Conservation (phyloP, 768 basidiomycete genomes). For the Hygrophorus russula region DNA sequence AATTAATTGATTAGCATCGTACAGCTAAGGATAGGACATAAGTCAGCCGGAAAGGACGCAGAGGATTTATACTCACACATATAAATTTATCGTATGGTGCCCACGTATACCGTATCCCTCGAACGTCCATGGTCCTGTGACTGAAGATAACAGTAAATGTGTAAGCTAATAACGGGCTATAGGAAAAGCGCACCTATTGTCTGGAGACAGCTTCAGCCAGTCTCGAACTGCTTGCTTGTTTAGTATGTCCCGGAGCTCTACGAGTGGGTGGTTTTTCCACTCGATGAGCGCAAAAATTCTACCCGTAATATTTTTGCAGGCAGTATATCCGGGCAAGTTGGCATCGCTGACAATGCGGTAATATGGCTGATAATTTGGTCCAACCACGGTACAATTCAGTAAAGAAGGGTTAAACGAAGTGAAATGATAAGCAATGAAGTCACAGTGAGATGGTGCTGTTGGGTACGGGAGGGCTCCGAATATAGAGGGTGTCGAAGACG, state of each 20-base stretch:
- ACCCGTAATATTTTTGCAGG: slow-evolving; percentile 26
- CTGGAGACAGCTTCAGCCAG: slow-evolving; percentile 33
- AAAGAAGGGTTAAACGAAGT: slow-evolving; percentile 26
- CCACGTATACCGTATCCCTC: slow-evolving; percentile 31
- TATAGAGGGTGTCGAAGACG: not conserved
- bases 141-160: slow-evolving; percentile 11
- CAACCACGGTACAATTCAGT: slow-evolving; percentile 31
- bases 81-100: slow-evolving; percentile 18
- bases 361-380: slow-evolving; percentile 25
- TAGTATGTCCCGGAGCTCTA: slow-evolving; percentile 27
- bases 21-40: not conserved
- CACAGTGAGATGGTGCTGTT: slow-evolving; percentile 11
- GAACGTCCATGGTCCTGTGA: slow-evolving; percentile 26
- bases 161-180: not conserved
- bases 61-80: slow-evolving; percentile 16
- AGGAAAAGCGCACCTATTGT: slow-evolving; percentile 23
- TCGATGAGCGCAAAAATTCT: slow-evolving; percentile 28
- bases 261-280: slow-evolving; percentile 23
- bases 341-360: slow-evolving; percentile 29
- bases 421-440: slow-evolving; percentile 31
- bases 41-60: not conserved
- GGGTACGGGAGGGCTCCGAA: slow-evolving; percentile 8
- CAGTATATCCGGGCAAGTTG: slow-evolving; percentile 23
- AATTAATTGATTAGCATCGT: slow-evolving; percentile 7
- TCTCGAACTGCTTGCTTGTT: slow-evolving; percentile 23